These are phyloP conservation scores for Jacaranda copaia DNA, from an alignment of 257 asterid species.

Conservation along the genomic window DNA sequence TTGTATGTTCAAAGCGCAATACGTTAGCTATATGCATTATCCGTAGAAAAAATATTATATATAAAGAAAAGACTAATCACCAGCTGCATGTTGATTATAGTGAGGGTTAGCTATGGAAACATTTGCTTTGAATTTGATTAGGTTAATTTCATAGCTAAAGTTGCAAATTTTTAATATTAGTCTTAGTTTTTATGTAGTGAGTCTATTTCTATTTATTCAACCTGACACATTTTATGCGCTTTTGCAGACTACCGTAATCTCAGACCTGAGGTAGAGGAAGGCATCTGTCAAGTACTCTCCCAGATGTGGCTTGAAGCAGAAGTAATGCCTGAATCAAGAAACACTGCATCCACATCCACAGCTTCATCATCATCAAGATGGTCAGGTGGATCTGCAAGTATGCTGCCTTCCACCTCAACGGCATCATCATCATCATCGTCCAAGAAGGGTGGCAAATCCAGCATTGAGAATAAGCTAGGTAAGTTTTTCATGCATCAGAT, in stretches of 20 bases:
- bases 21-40: no score
- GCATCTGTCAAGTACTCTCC: slow-evolving; percentile 80
- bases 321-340: slow-evolving; percentile 62
- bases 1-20: no score
- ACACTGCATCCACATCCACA: slow-evolving; percentile 35
- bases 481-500: slow-evolving; percentile 95
- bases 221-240: no score
- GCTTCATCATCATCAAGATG: slow-evolving; percentile 46
- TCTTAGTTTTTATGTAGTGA: no score
- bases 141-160: no score
- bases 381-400: slow-evolving; percentile 36
- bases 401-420: slow-evolving; percentile 41
- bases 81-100: no score
- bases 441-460: slow-evolving; percentile 77
- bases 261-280: slow-evolving; percentile 71
- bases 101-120: no score
- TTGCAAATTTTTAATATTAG: no score
- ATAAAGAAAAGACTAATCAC: no score
- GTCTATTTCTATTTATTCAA: no score
- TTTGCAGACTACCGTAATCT: slow-evolving; percentile 64
- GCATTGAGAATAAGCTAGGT: slow-evolving; percentile 75
- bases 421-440: slow-evolving; percentile 53
- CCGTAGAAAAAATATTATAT: no score
- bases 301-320: slow-evolving; percentile 83
- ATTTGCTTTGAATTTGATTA: no score